These are phyloP conservation scores for Dillenia suffruticosa DNA, from an alignment of 164 flowering plant species.

Conservation along the genomic window DNA sequence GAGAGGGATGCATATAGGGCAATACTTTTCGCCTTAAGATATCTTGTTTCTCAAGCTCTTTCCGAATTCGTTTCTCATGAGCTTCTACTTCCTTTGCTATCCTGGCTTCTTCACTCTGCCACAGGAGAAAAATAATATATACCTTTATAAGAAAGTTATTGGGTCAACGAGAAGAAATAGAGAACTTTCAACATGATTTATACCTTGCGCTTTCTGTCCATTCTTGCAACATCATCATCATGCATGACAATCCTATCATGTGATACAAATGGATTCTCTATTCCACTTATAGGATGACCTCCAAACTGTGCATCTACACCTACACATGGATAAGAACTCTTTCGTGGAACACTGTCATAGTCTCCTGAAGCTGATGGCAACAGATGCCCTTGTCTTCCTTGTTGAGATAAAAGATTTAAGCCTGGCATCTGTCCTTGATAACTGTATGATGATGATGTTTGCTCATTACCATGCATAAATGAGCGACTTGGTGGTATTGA, in stretches of 20 bases:
- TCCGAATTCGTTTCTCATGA: slow-evolving; percentile 80
- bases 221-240: slow-evolving; percentile 51
- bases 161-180: neutral
- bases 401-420: slow-evolving; percentile 47
- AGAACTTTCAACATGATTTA: neutral
- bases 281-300: slow-evolving; percentile 41
- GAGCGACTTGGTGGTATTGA: slow-evolving; percentile 40
- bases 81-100: slow-evolving; percentile 84
- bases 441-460: slow-evolving; percentile 36
- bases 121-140: slow-evolving; percentile 2
- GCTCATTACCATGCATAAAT: slow-evolving; percentile 47
- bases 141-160: neutral
- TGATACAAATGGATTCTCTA: slow-evolving; percentile 44
- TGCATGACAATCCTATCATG: slow-evolving; percentile 39
- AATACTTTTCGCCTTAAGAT: slow-evolving; percentile 75
- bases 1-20: neutral
- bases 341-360: slow-evolving; percentile 40
- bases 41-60: slow-evolving; percentile 91
- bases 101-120: slow-evolving; percentile 82
- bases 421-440: slow-evolving; percentile 41
- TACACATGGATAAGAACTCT: slow-evolving; percentile 27
- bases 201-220: slow-evolving; percentile 89
- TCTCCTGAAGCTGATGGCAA: slow-evolving; percentile 45
- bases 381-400: slow-evolving; percentile 41
- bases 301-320: slow-evolving; percentile 41